Conservation (phyloP, 495 filamentous ascomycete genomes). For the Bacidia gigantensis region DNA sequence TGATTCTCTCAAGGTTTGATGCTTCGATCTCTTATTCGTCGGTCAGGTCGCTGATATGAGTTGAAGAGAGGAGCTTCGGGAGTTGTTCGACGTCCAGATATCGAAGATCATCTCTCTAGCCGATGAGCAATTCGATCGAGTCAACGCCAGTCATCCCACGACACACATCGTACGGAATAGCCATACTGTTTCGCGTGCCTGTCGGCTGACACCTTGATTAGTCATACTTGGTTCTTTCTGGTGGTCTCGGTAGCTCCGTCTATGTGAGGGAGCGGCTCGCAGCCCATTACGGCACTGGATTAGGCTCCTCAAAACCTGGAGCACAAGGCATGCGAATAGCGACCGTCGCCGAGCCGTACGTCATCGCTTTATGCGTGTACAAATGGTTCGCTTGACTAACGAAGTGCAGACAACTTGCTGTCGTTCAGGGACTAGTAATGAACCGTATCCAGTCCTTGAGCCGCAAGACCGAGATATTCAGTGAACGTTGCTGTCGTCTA, state of each 20-base stretch:
- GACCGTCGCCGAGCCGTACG: conserved; percentile 37
- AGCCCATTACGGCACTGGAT: conserved; percentile 24
- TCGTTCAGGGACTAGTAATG: conserved; percentile 40
- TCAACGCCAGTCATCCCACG: conserved; percentile 30
- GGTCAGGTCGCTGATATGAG: conserved; percentile 3
- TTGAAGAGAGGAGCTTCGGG: conserved; percentile 33
- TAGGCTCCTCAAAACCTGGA: conserved; percentile 21
- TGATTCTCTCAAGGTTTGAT: conserved; percentile 24
- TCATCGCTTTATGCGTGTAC: not conserved
- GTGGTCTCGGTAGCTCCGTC: conserved; percentile 50
- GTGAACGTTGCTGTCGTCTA: conserved; percentile 35
- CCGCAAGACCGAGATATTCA: conserved; percentile 28
- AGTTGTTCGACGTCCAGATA: conserved; percentile 42
- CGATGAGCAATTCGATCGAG: conserved; percentile 38
- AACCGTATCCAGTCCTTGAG: conserved; percentile 39
- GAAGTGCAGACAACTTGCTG: conserved; percentile 35
- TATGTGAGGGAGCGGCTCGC: conserved; percentile 39
- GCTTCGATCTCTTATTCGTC: not conserved
- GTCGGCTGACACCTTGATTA: conserved; percentile 11
- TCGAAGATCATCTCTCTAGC: conserved; percentile 38
- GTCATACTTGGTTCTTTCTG: conserved; percentile 46
- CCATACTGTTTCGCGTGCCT: not conserved
- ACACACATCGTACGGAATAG: conserved; percentile 32
- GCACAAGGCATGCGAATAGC: conserved; percentile 31
- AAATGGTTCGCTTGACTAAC: not conserved